Base-by-base conservation (phyloP, 1,139 yeast species). In the Kodamaea suecica region DNA sequence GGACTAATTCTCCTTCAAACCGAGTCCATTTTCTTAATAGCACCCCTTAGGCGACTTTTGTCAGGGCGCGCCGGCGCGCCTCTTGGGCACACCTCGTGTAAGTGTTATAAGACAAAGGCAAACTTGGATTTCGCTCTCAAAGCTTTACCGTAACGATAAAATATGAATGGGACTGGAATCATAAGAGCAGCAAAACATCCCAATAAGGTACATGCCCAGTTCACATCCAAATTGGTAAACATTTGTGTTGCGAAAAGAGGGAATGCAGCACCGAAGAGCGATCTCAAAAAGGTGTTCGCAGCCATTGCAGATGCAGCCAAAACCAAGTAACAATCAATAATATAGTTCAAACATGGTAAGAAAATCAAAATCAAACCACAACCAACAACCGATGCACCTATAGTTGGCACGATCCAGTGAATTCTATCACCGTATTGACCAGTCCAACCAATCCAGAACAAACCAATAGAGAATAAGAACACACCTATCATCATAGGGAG, bases 281-380 rank as follows among this genome's bases (percentile, higher is more conserved):
- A 78, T 67, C 88, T 75, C 44, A 81, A 56, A 50, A 88, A 79
- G 0, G 95, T 80, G 55, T 86, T 86, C n/a, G 84, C 96, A 4
- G 96, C 95, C 47, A 88, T 68, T 1, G 96, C 96, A 17, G 95
- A 83, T 4, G 95, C 95, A 4, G 96, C 95, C 52, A 81, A 79
- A 40, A 78, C 57, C 43, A 84, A 66, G 54, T 87, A 88, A 25
- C 84, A 68, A 56, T 88, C 96, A 50, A 87, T 80, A 49, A 87
- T 73, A 57, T 87, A 87, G 55, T 81, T 84, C 50, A 86, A 63
- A 40, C 88, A 76, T 10, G 95, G 82, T 47, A 84, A 69, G 70
- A 87, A 86, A 43, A 87, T 80, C 34, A 82, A 69, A 50, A 86
- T 66, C 44, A 86, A 64, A 17, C 95, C 95, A 48, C 71, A 74